Conservation (phyloP, 345 rosid species). For the Anastatica hierochuntica region DNA sequence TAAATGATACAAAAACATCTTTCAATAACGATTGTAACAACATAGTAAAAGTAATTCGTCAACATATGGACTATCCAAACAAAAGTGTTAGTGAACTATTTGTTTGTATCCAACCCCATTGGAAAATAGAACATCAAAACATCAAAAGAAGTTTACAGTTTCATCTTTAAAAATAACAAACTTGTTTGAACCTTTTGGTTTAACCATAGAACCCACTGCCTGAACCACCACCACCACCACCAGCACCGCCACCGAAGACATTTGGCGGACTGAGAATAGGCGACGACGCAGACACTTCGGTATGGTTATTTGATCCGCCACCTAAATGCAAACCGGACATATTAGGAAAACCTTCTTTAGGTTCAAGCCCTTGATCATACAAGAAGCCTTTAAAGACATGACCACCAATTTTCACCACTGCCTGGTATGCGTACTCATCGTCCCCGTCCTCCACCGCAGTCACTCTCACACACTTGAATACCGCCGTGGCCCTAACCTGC, state of each 20-base stretch:
- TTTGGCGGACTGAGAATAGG: constrained; percentile 52
- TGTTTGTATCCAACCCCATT: constrained; percentile 12
- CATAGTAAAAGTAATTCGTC: not conserved
- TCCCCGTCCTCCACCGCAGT: constrained; percentile 89
- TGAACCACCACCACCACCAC: constrained; percentile 36
- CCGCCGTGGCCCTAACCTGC: constrained; percentile 78
- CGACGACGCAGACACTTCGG: constrained; percentile 45
- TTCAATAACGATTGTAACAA: not conserved
- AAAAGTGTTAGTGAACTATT: not conserved
- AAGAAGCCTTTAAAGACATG: constrained; percentile 87
- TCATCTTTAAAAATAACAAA: too few relatives aligned
- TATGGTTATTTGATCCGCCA: constrained; percentile 39
- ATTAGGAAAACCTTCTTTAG: constrained; percentile 63
- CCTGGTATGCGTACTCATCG: constrained; percentile 89
- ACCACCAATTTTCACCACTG: constrained; percentile 81
- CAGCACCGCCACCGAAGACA: constrained; percentile 50
- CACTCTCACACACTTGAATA: constrained; percentile 89
- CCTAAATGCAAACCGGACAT: constrained; percentile 86
- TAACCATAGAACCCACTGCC: constrained; percentile 58
- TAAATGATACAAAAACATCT: too few relatives aligned
- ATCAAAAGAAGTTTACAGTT: constrained; percentile 1
- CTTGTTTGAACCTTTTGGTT: constrained; percentile 44
- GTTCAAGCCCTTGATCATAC: constrained; percentile 74
- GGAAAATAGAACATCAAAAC: not conserved
- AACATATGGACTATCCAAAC: too few relatives aligned